Conservation (phyloP, 495 filamentous ascomycete species). For the Aspergillus heteromorphus region DNA sequence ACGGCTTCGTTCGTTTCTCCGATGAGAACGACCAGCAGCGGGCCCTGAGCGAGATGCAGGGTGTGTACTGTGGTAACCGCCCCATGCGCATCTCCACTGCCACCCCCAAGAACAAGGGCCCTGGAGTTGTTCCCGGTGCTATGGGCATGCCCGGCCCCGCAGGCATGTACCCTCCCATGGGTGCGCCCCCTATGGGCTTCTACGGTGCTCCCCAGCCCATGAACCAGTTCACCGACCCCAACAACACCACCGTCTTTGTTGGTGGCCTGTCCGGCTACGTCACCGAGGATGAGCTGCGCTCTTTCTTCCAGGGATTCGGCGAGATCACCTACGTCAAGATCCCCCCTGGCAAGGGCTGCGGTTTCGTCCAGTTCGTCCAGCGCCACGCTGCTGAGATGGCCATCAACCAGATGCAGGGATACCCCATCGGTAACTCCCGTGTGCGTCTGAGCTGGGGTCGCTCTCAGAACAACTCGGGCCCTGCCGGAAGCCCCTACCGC, state of each 20-base stretch:
- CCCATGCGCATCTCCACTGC: slow-evolving; percentile 99
- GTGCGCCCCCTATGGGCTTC: slow-evolving; percentile 72
- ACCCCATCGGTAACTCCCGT: slow-evolving; percentile 97
- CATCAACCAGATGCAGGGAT: slow-evolving; percentile 99
- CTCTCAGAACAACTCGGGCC: slow-evolving; percentile 97
- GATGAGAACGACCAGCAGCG: slow-evolving; percentile 93
- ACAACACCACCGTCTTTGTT: slow-evolving; percentile 99
- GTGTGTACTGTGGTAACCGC: slow-evolving; percentile 97
- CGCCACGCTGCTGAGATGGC: slow-evolving; percentile 99
- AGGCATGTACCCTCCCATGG: slow-evolving; percentile 61
- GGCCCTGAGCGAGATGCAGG: slow-evolving; percentile 95
- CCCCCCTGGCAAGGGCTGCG: slow-evolving; percentile 96
- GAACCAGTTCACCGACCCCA: slow-evolving; percentile 99
- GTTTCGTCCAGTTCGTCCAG: slow-evolving; percentile 99
- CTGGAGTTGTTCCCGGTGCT: slow-evolving; percentile 51
- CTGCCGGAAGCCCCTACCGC: slow-evolving; percentile 93
- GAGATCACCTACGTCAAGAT: slow-evolving; percentile 99
- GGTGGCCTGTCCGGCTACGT: slow-evolving; percentile 97
- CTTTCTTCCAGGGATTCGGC: slow-evolving; percentile 99
- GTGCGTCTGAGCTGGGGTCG: slow-evolving; percentile 97
- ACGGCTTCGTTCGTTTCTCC: slow-evolving; percentile 96
- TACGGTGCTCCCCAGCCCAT: slow-evolving; percentile 87
- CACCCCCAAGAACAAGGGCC: slow-evolving; percentile 91
- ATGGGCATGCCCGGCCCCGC: slow-evolving; percentile 51
- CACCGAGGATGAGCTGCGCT: slow-evolving; percentile 97